A percentile compares a stretch with the other conserved stretches of the same genome.
phyloP scores from a whole-genome alignment of 2,329 filamentous ascomycete species.

The Dactylellina drechsleri region DNA sequence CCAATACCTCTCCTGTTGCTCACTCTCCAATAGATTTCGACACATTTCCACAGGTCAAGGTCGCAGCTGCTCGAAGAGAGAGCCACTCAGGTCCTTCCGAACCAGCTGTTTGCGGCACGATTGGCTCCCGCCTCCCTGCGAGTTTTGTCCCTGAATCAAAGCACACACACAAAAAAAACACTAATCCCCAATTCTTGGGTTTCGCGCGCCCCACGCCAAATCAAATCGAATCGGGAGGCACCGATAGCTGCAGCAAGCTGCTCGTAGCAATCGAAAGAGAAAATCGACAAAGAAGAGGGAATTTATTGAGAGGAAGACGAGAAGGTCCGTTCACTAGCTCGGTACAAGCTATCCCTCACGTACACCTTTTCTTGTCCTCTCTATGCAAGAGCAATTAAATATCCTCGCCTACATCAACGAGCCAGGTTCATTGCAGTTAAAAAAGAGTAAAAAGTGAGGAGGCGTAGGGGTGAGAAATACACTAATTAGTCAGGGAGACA shows the following conservation, averaged over 20 bases:
- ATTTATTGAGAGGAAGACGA: conserved; percentile 23
- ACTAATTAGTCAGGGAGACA: conserved; percentile 44
- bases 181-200: conserved; percentile 13
- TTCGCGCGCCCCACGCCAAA: conserved; percentile 46
- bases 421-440: conserved; percentile 34
- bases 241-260: neutral
- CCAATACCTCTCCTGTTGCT: conserved; percentile 1
- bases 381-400: conserved; percentile 31
- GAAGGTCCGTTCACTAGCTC: conserved; percentile 53
- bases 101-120: conserved; percentile 54
- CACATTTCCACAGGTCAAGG: conserved; percentile 18
- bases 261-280: no score
- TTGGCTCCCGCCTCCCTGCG: conserved; percentile 52
- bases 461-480: conserved; percentile 31
- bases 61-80: conserved; percentile 17
- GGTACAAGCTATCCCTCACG: conserved; percentile 15
- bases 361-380: conserved; percentile 11
- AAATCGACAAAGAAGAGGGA: conserved; percentile 16
- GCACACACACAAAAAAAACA: conserved; percentile 19
- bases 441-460: conserved; percentile 50
- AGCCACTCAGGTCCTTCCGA: conserved; percentile 31
- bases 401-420: conserved; percentile 44
- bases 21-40: conserved; percentile 39
- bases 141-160: conserved; percentile 54
- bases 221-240: conserved; percentile 11